phyloP scores from a whole-genome alignment of 2,329 filamentous ascomycete genomes.

The Penicillium decumbens region DNA sequence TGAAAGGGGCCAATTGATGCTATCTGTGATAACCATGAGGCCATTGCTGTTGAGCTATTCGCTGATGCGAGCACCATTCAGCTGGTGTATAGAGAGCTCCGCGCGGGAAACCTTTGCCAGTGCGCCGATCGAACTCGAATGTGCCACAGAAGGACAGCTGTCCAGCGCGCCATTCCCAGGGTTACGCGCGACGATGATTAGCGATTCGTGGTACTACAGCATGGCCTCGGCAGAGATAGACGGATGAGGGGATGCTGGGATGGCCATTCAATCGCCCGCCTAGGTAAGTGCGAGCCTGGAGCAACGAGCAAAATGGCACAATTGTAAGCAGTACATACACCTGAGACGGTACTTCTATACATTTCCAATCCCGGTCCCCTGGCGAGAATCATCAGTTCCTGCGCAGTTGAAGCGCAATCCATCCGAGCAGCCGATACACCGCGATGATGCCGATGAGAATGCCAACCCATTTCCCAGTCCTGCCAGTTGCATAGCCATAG shows the following conservation, averaged over 20 bases:
- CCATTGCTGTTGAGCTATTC: not conserved
- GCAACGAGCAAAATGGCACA: not conserved
- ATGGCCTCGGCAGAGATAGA: not conserved
- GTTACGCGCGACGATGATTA: not conserved
- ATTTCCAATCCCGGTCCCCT: not conserved
- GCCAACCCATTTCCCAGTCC: slow-evolving; percentile 65
- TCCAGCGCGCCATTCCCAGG: not conserved
- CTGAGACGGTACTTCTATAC: not conserved
- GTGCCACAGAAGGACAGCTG: slow-evolving; percentile 1
- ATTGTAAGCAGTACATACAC: not conserved
- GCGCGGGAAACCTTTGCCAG: not conserved
- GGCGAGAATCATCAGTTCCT: not conserved
- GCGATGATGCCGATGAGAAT: slow-evolving; percentile 72
- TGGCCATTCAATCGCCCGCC: not conserved
- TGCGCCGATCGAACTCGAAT: not conserved
- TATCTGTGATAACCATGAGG: not conserved
- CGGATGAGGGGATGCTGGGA: not conserved
- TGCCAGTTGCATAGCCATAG: slow-evolving; percentile 64
- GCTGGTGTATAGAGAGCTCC: not conserved
- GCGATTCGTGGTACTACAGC: not conserved
- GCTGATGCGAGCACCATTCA: not conserved
- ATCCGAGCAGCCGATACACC: slow-evolving; percentile 66
- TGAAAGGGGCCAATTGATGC: not conserved
- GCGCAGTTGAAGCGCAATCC: slow-evolving; percentile 50
- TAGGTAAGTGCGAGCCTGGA: not conserved